These are phyloP conservation scores for Termitomyces sp. DNA, from an alignment of 768 basidiomycete species.

Conservation along the genomic window DNA sequence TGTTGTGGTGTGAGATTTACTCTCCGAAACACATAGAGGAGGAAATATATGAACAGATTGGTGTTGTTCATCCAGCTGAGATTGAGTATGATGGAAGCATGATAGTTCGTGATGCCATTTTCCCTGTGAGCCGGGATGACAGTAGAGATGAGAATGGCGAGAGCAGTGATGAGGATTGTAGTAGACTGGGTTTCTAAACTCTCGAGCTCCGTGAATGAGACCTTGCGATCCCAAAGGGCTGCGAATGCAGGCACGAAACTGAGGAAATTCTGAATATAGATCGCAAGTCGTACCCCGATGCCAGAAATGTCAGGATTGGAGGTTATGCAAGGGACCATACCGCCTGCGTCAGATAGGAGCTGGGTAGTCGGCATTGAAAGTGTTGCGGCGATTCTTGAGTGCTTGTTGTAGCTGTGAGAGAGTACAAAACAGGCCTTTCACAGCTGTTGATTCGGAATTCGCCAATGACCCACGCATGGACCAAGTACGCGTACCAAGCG, in stretches of 20 bases:
- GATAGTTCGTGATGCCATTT: neutral
- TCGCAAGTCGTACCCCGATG: neutral
- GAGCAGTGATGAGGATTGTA: slow-evolving; percentile 1
- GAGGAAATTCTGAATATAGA: slow-evolving; percentile 20
- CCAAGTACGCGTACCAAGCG: too few relatives aligned
- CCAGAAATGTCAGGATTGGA: slow-evolving; percentile 2
- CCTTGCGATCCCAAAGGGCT: slow-evolving; percentile 14
- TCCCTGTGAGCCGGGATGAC: slow-evolving; percentile 14
- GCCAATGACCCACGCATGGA: too few relatives aligned
- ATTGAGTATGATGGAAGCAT: slow-evolving; percentile 2
- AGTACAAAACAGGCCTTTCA: neutral
- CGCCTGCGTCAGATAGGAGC: neutral
- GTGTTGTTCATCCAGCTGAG: too few relatives aligned
- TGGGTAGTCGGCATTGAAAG: neutral
- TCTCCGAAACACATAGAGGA: too few relatives aligned
- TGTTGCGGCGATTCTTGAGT: neutral
- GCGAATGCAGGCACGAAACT: slow-evolving; percentile 15
- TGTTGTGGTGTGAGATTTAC: too few relatives aligned
- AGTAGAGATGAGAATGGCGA: slow-evolving; percentile 19
- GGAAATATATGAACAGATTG: too few relatives aligned
- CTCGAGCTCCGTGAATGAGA: slow-evolving; percentile 15
- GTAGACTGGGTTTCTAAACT: neutral
- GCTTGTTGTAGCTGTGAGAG: neutral
- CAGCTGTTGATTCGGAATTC: too few relatives aligned
- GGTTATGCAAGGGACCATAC: neutral